Base-by-base conservation (phyloP, 768 basidiomycete species). In the Kwoniella sp. region DNA sequence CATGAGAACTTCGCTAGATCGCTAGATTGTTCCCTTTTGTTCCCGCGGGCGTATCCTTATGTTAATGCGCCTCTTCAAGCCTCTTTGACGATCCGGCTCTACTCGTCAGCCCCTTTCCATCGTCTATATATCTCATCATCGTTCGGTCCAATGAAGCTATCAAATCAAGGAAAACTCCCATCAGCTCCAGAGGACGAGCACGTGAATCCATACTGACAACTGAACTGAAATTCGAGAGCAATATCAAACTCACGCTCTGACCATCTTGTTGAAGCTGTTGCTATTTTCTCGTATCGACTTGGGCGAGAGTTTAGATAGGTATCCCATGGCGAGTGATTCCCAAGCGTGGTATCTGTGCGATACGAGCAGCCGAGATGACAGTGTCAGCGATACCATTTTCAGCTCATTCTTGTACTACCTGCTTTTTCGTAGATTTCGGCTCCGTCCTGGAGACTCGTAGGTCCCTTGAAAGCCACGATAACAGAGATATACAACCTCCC, bases 301-400 rank as follows among this genome's bases (percentile, higher is more conserved):
- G 0, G 81, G 81, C 15, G 72, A 73, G 20, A 82, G 66, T 7
- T 72, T 72, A 1, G 56, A 34, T 8, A 82, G 69, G 64, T 79
- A 82, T 31, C 65, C 67, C 79, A 80, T 81, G 20, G 81, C 81
- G 30, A 82, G 62, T 7, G 70, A 75, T 69, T 82, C 81, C 81
- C 81, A 82, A 2, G 81, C 75, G 62, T 82, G 81, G 67, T 82
- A 82, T 29, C 81, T 81, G 54, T 13, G n/a, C 1, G 17, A 20
- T 5, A 34, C 9, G 41, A 11, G 41, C 1, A 60, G 38, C 8
- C 20, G 11, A 45, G 8, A 3, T 9, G 20, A n/a, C 38, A 55
- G 53, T 67, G n/a, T n/a, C n/a, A n/a, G n/a, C n/a, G n/a, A n/a
- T n/a, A n/a, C n/a, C 58, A 71, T 48, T 37, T 20, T 22, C 61